Evolutionary conservation across 495 filamentous ascomycete genomes (phyloP), one percentile per base, ranked within the genome.

Genomic region (Aspergillus ostianus): DNA sequence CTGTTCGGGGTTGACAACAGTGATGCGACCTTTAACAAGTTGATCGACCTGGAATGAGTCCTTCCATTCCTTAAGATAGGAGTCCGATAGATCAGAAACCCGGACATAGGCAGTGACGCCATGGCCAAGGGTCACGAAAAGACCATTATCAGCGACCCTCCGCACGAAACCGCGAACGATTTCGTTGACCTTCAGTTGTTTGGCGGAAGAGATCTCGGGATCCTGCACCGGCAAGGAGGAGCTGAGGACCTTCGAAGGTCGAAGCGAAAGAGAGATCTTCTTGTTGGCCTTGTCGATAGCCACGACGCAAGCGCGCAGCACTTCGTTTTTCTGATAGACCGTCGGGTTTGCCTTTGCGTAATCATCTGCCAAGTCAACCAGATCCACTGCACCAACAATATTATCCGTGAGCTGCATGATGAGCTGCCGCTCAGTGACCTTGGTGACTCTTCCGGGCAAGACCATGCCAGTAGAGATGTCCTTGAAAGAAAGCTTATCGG

Each of bases 21-120:
- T 85, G 65, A 98, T 79, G 50, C 90, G 90, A 51, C 91, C 94
- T 72, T 88, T 92, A 27, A 98, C 90, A 18, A 98, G 80, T 71
- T 97, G 91, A 66, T 91, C 90, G 36, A 89, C 73, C 61, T 93
- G 84, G 76, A 91, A 97, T 17, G 84, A 73, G n/a, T 88, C 82
- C 76, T 96, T 96, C 94, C 94, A 98, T 51, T 97, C 91, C 73
- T 97, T 98, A 64, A 98, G 78, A 69, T 84, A 98, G 4, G 83
- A 82, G 69, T 98, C 93, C 0, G 93, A 96, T 18, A 98, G 84
- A 67, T 97, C 91, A 12, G 88, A 87, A 51, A 98, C 84, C 60
- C 87, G 85, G 29, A 93, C 85, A 70, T 90, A 90, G 4, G 87
- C 93, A 30, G 85, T 90, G n/a, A 97, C 77, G 58, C 87, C 84